Evolutionary conservation across 2,329 filamentous ascomycete genomes (phyloP).

Genomic region (Monosporascus sp.): DNA sequence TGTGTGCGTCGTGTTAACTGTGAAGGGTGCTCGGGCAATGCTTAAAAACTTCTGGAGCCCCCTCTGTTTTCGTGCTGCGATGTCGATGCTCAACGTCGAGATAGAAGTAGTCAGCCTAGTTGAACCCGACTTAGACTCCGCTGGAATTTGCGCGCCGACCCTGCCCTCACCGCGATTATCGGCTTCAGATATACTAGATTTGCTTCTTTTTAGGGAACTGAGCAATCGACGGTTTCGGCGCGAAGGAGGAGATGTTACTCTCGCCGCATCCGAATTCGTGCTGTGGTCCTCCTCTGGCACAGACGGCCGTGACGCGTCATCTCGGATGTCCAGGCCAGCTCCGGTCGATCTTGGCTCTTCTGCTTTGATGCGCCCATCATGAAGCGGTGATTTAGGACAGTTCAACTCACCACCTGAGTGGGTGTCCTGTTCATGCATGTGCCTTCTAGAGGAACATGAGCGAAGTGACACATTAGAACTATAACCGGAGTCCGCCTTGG

Average conservation of each 20-base stretch:
- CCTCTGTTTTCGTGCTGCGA: constrained; percentile 29
- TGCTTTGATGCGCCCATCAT: neutral
- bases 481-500: constrained; percentile 58
- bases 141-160: constrained; percentile 14
- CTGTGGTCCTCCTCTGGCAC: constrained; percentile 31
- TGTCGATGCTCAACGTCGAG: constrained; percentile 31
- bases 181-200: constrained; percentile 13
- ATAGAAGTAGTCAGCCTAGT: constrained; percentile 24
- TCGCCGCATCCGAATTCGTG: constrained; percentile 1
- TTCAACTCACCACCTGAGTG: constrained; percentile 7
- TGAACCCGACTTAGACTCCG: constrained; percentile 22
- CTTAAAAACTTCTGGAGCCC: constrained; percentile 38
- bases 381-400: neutral
- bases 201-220: constrained; percentile 7
- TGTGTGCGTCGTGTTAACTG: constrained; percentile 30
- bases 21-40: constrained; percentile 25
- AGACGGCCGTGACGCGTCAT: constrained; percentile 26
- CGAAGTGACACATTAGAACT: constrained; percentile 55
- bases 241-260: constrained; percentile 7
- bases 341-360: neutral
- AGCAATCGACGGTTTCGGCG: constrained; percentile 5
- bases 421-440: constrained; percentile 20
- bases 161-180: constrained; percentile 9
- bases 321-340: constrained; percentile 2
- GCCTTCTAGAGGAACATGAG: constrained; percentile 38